Conservation (phyloP, 2,329 filamentous ascomycete species). For the Fusarium fracticaudum region DNA sequence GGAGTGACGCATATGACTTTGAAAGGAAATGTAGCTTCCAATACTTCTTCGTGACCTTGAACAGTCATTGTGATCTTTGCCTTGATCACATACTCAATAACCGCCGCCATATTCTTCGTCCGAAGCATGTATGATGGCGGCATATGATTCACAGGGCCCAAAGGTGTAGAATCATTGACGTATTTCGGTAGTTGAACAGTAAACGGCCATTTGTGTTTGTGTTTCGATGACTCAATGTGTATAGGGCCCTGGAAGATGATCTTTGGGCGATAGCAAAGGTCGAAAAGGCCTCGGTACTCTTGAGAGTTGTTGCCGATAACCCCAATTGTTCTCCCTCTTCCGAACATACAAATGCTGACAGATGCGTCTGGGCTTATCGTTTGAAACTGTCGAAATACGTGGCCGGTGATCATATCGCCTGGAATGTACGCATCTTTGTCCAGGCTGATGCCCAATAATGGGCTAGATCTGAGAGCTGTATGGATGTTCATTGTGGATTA, state of each 20-base stretch:
- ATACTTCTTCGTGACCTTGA: neutral
- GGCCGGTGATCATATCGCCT: conserved; percentile 44
- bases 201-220: conserved; percentile 43
- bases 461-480: neutral
- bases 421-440: conserved; percentile 5
- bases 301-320: conserved; percentile 23
- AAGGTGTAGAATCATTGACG: conserved; percentile 3
- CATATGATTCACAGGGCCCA: neutral
- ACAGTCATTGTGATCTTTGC: conserved; percentile 38
- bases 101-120: neutral
- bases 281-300: conserved; percentile 9
- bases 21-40: conserved; percentile 38
- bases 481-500: neutral
- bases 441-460: conserved; percentile 19
- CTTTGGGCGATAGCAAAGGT: neutral
- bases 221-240: conserved; percentile 28
- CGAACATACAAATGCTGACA: conserved; percentile 37
- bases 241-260: conserved; percentile 38
- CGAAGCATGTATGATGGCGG: conserved; percentile 5
- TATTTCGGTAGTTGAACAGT: conserved; percentile 39
- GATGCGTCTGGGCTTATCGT: conserved; percentile 33
- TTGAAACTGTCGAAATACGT: conserved; percentile 30
- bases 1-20: conserved; percentile 11
- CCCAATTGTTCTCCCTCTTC: conserved; percentile 40
- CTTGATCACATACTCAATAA: conserved; percentile 48